phyloP scores from a whole-genome alignment of 2,329 filamentous ascomycete genomes.

The Fusarium udum region DNA sequence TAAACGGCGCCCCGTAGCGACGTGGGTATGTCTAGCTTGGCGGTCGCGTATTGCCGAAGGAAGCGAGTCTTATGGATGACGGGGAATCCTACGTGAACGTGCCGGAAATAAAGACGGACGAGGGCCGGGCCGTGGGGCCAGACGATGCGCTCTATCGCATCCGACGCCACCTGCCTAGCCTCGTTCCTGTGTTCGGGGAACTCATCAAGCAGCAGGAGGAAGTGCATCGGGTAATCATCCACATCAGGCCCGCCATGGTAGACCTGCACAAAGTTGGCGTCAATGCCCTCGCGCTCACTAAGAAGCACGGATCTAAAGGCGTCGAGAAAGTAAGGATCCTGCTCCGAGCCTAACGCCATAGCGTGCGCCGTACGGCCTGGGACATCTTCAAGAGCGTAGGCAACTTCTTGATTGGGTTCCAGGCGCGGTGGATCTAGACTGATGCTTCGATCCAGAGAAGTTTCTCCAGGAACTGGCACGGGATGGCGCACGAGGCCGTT shows the following conservation, averaged over 20 bases:
- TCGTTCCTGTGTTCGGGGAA: constrained; percentile 55
- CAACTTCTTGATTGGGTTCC: constrained; percentile 14
- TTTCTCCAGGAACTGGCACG: constrained; percentile 1
- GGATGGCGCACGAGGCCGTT: constrained; percentile 37
- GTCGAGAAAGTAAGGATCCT: constrained; percentile 57
- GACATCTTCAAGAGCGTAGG: constrained; percentile 55
- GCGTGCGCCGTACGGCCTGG: constrained; percentile 54
- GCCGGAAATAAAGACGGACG: constrained; percentile 56
- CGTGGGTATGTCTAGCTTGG: constrained; percentile 53
- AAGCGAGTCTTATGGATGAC: constrained; percentile 57
- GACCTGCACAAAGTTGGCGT: constrained; percentile 56
- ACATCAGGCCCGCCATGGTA: constrained; percentile 47
- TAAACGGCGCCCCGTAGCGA: constrained; percentile 58
- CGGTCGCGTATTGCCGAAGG: constrained; percentile 49
- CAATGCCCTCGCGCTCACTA: constrained; percentile 55
- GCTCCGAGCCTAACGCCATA: constrained; percentile 56
- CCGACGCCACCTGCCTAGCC: constrained; percentile 51
- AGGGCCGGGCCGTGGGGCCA: constrained; percentile 53
- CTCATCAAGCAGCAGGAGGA: constrained; percentile 55
- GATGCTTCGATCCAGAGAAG: not conserved
- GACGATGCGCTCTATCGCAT: constrained; percentile 55
- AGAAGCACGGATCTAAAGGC: constrained; percentile 58
- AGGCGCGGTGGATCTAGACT: constrained; percentile 11
- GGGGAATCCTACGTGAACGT: constrained; percentile 56
- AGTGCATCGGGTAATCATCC: constrained; percentile 56